phyloP scores from a whole-genome alignment of 78 protist genomes.

The Capsaspora owczarzaki region DNA sequence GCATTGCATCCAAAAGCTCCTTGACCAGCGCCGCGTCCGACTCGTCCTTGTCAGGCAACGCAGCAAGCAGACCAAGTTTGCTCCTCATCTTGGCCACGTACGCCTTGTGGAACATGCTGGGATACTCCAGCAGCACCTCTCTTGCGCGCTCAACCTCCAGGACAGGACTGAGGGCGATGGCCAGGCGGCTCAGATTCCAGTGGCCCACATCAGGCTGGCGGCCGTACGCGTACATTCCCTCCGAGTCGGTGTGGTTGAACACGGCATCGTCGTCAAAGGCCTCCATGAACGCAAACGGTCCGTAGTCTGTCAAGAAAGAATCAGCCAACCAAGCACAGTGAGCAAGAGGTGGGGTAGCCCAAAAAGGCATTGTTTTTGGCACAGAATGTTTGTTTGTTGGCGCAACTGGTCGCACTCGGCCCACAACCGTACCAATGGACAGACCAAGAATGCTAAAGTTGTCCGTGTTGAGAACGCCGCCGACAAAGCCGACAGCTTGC shows the following conservation, averaged over 20 bases:
- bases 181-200: slow-evolving; percentile 33
- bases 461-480: slow-evolving; percentile 81
- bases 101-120: background rate
- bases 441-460: slow-evolving; percentile 59
- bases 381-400: too few species aligned
- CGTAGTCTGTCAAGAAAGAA: too few species aligned
- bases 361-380: too few species aligned
- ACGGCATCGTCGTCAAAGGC: background rate
- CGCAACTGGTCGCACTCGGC: too few species aligned
- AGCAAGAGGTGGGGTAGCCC: too few species aligned
- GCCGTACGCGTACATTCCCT: slow-evolving; percentile 30
- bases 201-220: slow-evolving; percentile 16
- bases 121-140: background rate
- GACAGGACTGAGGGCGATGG: background rate
- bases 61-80: slow-evolving; percentile 25
- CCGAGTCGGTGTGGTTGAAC: slow-evolving; percentile 37
- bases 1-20: background rate
- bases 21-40: background rate
- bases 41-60: too few species aligned
- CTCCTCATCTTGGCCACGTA: background rate
- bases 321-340: too few species aligned
- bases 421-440: slow-evolving; percentile 39
- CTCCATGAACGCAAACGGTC: slow-evolving; percentile 75
- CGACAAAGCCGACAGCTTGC: slow-evolving; percentile 58
- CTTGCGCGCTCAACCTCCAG: background rate